Percentiles rank a stretch among this genome's conserved stretches.
Evolutionary conservation across 192 early-diverging fungal genomes (phyloP).

Genomic region (Umbelopsis sp.): DNA sequence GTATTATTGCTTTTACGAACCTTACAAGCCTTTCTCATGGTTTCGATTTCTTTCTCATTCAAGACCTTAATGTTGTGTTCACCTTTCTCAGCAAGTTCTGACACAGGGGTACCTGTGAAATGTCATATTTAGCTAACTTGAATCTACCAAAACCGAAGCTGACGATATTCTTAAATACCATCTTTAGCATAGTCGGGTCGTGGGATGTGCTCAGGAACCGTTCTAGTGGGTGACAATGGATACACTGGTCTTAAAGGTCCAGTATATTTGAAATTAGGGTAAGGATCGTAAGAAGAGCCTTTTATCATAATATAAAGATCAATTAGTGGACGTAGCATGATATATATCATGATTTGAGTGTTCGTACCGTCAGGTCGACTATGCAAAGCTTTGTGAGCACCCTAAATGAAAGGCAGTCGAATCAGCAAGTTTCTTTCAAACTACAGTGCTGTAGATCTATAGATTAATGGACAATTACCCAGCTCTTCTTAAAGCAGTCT

Average conservation of each 20-base stretch:
- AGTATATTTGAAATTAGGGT: constrained; percentile 63
- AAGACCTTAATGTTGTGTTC: constrained; percentile 71
- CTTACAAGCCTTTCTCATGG: constrained; percentile 79
- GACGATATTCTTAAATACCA: neutral
- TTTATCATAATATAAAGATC: neutral
- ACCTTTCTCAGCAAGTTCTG: constrained; percentile 71
- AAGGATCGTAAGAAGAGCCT: constrained; percentile 57
- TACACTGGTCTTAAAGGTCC: constrained; percentile 72
- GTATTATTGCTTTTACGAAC: constrained; percentile 48
- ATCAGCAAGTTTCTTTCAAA: neutral
- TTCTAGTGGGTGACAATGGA: constrained; percentile 68
- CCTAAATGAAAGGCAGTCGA: neutral
- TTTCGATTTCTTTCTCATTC: constrained; percentile 72
- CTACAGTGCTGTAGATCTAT: no score
- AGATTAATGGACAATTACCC: constrained; percentile 45
- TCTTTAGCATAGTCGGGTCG: constrained; percentile 70
- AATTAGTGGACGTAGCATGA: neutral
- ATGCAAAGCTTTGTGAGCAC: neutral
- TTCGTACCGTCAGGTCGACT: neutral
- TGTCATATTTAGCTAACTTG: neutral
- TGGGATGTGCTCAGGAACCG: constrained; percentile 66
- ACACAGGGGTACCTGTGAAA: constrained; percentile 64
- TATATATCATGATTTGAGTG: neutral
- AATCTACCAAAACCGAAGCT: no score
- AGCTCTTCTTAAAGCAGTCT: constrained; percentile 72